phyloP scores from a whole-genome alignment of 1,139 yeast genomes.

The Lodderomyces theae region DNA sequence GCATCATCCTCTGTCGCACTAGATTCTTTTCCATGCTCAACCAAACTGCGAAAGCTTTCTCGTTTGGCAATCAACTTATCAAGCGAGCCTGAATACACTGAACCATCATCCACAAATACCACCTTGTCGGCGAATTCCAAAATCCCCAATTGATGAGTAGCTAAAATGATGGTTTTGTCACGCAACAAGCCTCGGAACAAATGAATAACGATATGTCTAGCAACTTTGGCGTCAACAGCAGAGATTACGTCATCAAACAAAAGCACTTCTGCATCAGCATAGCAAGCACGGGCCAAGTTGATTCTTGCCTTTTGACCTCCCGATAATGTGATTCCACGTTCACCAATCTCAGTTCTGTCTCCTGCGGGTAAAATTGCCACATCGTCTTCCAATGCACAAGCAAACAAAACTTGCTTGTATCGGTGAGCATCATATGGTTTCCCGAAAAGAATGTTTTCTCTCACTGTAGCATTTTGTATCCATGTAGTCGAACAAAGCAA shows the following conservation, averaged over 20 bases:
- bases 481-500: constrained; percentile 39
- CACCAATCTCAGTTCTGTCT: constrained; percentile 42
- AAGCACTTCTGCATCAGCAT: constrained; percentile 31
- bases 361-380: constrained; percentile 31
- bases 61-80: constrained; percentile 26
- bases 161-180: constrained; percentile 32
- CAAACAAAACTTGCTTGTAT: constrained; percentile 30
- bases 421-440: constrained; percentile 26
- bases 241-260: constrained; percentile 43
- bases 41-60: constrained; percentile 25
- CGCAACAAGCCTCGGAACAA: constrained; percentile 31
- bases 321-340: constrained; percentile 41
- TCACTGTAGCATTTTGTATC: constrained; percentile 47
- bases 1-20: constrained; percentile 3
- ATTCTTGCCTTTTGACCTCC: constrained; percentile 47
- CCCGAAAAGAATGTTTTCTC: constrained; percentile 42
- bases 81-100: constrained; percentile 33
- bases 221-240: constrained; percentile 43
- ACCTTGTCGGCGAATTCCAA: constrained; percentile 33
- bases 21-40: constrained; percentile 25
- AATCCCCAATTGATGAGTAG: constrained; percentile 39
- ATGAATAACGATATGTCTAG: constrained; percentile 34
- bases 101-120: constrained; percentile 33
- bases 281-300: constrained; percentile 43
- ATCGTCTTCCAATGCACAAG: constrained; percentile 44